phyloP scores from a whole-genome alignment of 2,329 filamentous ascomycete species.

The Nothophaeocryptopus gaeumannii region DNA sequence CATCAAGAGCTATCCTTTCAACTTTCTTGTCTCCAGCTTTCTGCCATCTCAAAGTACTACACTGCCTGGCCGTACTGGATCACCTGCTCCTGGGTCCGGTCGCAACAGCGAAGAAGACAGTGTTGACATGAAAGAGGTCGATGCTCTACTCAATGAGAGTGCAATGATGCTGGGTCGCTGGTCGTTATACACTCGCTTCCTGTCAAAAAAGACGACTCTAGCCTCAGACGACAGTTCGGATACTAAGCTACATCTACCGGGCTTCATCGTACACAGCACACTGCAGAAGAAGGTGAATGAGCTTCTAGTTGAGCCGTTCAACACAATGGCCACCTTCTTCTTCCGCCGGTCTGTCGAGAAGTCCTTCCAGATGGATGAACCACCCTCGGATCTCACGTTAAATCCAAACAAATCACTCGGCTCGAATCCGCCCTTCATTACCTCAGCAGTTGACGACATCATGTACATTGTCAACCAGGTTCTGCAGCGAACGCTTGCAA shows the following conservation, averaged over 20 bases:
- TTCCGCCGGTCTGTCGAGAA: slow-evolving; percentile 95
- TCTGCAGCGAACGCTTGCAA: slow-evolving; percentile 79
- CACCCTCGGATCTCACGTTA: slow-evolving; percentile 74
- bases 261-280: slow-evolving; percentile 74
- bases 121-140: slow-evolving; percentile 95
- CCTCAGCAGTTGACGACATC: slow-evolving; percentile 93
- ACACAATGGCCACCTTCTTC: slow-evolving; percentile 92
- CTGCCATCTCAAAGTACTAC: slow-evolving; percentile 67
- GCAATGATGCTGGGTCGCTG: slow-evolving; percentile 89
- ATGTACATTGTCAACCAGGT: slow-evolving; percentile 99
- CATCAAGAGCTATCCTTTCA: slow-evolving; percentile 96
- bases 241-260: slow-evolving; percentile 60
- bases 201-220: slow-evolving; percentile 74
- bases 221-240: slow-evolving; percentile 21
- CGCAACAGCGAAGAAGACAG: slow-evolving; percentile 80
- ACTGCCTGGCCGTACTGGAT: slow-evolving; percentile 61
- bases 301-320: slow-evolving; percentile 77
- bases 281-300: slow-evolving; percentile 74
- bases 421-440: slow-evolving; percentile 82
- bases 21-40: slow-evolving; percentile 94
- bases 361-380: slow-evolving; percentile 93
- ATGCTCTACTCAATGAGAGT: slow-evolving; percentile 81
- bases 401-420: slow-evolving; percentile 69
- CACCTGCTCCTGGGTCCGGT: slow-evolving; percentile 63
- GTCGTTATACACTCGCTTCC: slow-evolving; percentile 87